A percentile compares a stretch with the other conserved stretches of the same genome.
phyloP scores from a whole-genome alignment of 208 protist species.

The Leishmania arabica region DNA sequence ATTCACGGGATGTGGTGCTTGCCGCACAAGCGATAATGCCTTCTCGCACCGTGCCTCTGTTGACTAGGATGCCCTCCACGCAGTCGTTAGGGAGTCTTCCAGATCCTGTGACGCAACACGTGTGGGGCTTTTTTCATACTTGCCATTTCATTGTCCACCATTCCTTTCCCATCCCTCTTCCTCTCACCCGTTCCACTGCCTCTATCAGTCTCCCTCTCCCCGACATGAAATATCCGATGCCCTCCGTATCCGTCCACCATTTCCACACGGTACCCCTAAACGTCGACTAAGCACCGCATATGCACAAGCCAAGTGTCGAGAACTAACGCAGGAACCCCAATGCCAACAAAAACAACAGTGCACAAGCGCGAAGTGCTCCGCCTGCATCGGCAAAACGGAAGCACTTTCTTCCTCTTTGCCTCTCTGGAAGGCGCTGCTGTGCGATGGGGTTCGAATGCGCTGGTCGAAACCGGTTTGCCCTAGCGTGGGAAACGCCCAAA shows the following conservation, averaged over 20 bases:
- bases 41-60: background rate
- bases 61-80: background rate
- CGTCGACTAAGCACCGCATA: background rate
- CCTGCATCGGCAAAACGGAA: no score
- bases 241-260: background rate
- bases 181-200: background rate
- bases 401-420: no score
- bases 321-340: no score
- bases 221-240: background rate
- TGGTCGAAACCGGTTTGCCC: conserved; percentile 31
- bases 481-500: conserved; percentile 64
- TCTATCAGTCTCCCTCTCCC: background rate
- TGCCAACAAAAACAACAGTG: no score
- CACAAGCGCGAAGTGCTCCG: no score
- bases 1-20: no score
- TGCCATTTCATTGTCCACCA: background rate
- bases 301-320: no score
- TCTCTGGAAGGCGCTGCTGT: background rate
- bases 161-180: background rate
- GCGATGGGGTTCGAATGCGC: conserved; percentile 55
- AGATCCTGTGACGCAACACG: no score
- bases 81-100: no score
- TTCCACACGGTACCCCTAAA: background rate
- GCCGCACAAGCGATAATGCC: background rate
- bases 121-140: background rate